A percentile compares a stretch with the other conserved stretches of the same genome.
These are phyloP conservation scores for Acer saccharum DNA, from an alignment of 345 rosid species.

Conservation along the genomic window DNA sequence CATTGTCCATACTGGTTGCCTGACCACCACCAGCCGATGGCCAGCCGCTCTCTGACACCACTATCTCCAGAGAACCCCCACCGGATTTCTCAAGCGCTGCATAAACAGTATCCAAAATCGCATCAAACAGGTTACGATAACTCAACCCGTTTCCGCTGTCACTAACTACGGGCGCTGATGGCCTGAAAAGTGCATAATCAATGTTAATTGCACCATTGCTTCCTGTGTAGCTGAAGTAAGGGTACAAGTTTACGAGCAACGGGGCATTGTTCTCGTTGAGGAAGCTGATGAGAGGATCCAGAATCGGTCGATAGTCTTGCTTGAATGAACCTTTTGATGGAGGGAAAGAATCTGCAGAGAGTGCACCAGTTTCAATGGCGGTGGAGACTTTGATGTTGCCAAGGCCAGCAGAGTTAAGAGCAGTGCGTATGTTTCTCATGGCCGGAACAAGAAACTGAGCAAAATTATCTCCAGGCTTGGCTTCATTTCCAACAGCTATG, in stretches of 20 bases:
- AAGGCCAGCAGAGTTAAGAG: constrained; percentile 34
- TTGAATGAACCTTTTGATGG: constrained; percentile 44
- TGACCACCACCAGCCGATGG: constrained; percentile 57
- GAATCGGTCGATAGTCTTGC: constrained; percentile 13
- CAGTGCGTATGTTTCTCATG: constrained; percentile 33
- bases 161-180: constrained; percentile 21
- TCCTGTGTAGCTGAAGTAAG: constrained; percentile 33
- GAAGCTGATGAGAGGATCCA: constrained; percentile 38
- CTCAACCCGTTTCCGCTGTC: constrained; percentile 23
- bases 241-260: constrained; percentile 39
- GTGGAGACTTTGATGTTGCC: constrained; percentile 50
- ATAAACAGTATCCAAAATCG: constrained; percentile 47
- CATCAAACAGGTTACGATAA: constrained; percentile 62
- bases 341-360: constrained; percentile 28
- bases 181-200: constrained; percentile 44
- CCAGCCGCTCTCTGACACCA: constrained; percentile 71
- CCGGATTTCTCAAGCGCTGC: constrained; percentile 55
- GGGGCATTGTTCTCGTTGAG: constrained; percentile 36
- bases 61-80: constrained; percentile 50
- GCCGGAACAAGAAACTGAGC: constrained; percentile 42
- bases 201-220: constrained; percentile 29
- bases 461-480: constrained; percentile 25
- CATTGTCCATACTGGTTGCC: constrained; percentile 43
- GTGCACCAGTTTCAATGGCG: constrained; percentile 28
- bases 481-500: constrained; percentile 46